A percentile compares a stretch with the other conserved stretches of the same genome.
These are phyloP conservation scores for Blumeriella jaapii DNA, from an alignment of 2,329 filamentous ascomycete species.

Conservation along the genomic window DNA sequence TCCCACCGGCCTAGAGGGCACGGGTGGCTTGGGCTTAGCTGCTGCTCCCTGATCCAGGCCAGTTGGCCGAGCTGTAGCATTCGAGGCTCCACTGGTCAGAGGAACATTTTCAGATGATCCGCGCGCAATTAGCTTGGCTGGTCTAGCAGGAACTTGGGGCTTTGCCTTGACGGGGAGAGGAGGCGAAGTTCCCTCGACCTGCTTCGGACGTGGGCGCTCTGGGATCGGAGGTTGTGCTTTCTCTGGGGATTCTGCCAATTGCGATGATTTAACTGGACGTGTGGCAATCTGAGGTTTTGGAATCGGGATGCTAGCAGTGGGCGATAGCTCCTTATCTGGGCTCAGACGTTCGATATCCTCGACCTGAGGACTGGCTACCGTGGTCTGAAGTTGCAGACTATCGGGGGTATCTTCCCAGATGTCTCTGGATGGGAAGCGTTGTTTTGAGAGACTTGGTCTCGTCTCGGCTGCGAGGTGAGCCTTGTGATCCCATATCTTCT, in stretches of 20 bases:
- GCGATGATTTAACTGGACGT: constrained; percentile 34
- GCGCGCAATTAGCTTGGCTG: constrained; percentile 43
- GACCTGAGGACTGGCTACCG: constrained; percentile 46
- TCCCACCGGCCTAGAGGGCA: constrained; percentile 67
- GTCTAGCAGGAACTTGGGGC: constrained; percentile 49
- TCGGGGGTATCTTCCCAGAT: constrained; percentile 93
- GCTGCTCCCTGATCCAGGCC: constrained; percentile 32
- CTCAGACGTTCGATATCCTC: constrained; percentile 32
- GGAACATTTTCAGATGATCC: constrained; percentile 26
- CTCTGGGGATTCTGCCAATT: constrained; percentile 21
- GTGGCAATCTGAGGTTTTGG: constrained; percentile 45
- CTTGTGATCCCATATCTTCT: constrained; percentile 38
- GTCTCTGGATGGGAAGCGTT: constrained; percentile 81
- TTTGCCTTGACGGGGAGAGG: constrained; percentile 43
- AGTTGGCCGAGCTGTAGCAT: constrained; percentile 26
- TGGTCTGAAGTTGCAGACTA: constrained; percentile 68
- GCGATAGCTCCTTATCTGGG: too few species aligned
- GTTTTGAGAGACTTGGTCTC: constrained; percentile 46
- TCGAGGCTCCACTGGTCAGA: constrained; percentile 18
- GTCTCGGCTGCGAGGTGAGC: constrained; percentile 39
- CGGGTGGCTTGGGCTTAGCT: constrained; percentile 67
- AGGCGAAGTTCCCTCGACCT: constrained; percentile 12
- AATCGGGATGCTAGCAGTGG: constrained; percentile 26
- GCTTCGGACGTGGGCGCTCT: constrained; percentile 17
- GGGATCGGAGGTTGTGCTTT: constrained; percentile 24